A percentile compares a stretch with the other conserved stretches of the same genome.
Conservation (phyloP, 1,284 basidiomycete species). For the Waitea zeae region DNA sequence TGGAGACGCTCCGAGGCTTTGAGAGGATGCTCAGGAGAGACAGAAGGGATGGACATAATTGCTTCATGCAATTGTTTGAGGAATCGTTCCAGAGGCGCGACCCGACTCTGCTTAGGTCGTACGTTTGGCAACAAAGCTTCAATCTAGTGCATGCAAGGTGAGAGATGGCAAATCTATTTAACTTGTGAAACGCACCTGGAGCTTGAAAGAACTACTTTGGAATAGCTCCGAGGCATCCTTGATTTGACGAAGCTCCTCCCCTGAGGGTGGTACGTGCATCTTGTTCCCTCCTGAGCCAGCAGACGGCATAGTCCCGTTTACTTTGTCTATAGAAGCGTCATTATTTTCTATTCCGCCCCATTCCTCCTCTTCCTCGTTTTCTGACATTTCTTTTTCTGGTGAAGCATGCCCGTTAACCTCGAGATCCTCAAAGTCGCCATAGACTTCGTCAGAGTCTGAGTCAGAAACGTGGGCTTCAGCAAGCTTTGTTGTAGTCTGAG, state of each 20-base stretch:
- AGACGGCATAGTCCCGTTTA: conserved; percentile 1
- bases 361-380: conserved; percentile 1
- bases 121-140: conserved; percentile 68
- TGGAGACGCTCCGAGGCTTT: conserved; percentile 33
- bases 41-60: conserved; percentile 37
- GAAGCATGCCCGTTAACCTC: not conserved
- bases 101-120: conserved; percentile 43
- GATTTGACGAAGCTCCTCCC: conserved; percentile 60
- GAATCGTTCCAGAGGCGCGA: conserved; percentile 41
- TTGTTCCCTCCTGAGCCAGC: conserved; percentile 8
- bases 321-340: conserved; percentile 1
- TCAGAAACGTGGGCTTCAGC: too few species aligned
- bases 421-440: not conserved
- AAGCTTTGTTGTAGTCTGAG: too few species aligned
- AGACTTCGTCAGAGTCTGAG: too few species aligned
- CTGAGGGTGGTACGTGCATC: conserved; percentile 35
- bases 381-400: not conserved
- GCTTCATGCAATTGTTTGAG: conserved; percentile 42
- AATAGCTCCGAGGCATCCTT: conserved; percentile 70
- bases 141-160: conserved; percentile 28
- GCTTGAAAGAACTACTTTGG: conserved; percentile 71
- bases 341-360: not conserved
- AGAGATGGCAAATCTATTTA: not conserved
- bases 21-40: conserved; percentile 49
- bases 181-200: conserved; percentile 35